These are phyloP conservation scores for Tolypocladium ovalisporum DNA, from an alignment of 2,329 filamentous ascomycete species.

Conservation along the genomic window DNA sequence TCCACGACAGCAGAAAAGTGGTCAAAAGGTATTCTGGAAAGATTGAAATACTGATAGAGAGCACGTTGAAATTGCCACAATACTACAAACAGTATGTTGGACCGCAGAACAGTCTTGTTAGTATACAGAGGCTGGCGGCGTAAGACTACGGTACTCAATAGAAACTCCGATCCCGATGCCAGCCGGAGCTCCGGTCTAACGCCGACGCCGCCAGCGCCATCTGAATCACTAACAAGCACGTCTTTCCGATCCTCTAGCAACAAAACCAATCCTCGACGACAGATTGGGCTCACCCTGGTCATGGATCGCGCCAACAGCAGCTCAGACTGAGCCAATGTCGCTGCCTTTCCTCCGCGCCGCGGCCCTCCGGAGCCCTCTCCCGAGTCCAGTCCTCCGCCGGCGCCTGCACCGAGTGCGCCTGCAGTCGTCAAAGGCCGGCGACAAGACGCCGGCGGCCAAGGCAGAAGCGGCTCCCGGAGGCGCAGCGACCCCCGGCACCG, in stretches of 20 bases:
- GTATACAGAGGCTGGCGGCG: no score
- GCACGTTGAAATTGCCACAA: no score
- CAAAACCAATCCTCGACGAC: not conserved
- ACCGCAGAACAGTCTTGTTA: no score
- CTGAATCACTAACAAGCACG: not conserved
- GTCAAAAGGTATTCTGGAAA: no score
- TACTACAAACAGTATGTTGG: no score
- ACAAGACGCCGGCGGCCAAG: not conserved
- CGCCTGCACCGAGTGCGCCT: not conserved
- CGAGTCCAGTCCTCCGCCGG: not conserved
- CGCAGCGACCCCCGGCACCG: not conserved
- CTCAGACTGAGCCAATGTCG: not conserved
- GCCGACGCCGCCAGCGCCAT: not conserved
- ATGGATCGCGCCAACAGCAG: not conserved
- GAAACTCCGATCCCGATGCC: not conserved
- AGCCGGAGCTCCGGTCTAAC: conserved; percentile 1
- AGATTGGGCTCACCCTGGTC: not conserved
- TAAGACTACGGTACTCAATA: no score
- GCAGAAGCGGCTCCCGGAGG: not conserved
- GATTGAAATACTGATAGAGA: no score
- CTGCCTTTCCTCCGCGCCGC: not conserved
- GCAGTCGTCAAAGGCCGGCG: not conserved
- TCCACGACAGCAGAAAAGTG: no score
- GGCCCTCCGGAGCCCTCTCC: not conserved
- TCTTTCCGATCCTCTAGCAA: not conserved